phyloP scores from a whole-genome alignment of 805 yeast genomes.

The Cyberlindnera petersonii region DNA sequence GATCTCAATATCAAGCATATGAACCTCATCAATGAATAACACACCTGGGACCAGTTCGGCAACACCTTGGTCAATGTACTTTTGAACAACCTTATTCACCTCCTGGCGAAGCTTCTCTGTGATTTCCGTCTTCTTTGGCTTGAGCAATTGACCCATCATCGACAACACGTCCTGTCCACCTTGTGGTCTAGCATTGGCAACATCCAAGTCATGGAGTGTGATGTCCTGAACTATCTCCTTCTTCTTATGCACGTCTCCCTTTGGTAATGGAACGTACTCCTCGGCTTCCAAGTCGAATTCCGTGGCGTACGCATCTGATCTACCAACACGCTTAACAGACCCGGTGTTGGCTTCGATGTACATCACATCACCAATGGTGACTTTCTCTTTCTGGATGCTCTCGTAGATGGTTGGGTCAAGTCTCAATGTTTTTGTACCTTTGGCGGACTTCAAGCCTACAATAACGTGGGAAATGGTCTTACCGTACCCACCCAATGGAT shows the following conservation, averaged over 20 bases:
- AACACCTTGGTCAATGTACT: constrained; percentile 95
- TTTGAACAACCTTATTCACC: constrained; percentile 92
- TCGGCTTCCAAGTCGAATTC: constrained; percentile 98
- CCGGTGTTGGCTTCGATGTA: constrained; percentile 98
- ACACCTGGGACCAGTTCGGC: constrained; percentile 99
- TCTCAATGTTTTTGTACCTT: constrained; percentile 84
- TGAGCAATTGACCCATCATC: constrained; percentile 94
- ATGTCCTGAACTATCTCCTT: constrained; percentile 98
- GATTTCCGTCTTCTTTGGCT: constrained; percentile 94
- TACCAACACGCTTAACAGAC: constrained; percentile 92
- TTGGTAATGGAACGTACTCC: constrained; percentile 97
- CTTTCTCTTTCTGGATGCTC: constrained; percentile 90
- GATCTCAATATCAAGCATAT: constrained; percentile 96
- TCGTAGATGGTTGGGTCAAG: constrained; percentile 92
- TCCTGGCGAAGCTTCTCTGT: constrained; percentile 93
- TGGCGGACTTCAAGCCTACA: constrained; percentile 88
- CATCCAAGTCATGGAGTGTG: constrained; percentile 92
- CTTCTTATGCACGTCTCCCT: constrained; percentile 97
- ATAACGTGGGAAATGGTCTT: constrained; percentile 93
- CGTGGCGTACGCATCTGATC: constrained; percentile 98
- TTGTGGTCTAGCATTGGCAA: constrained; percentile 92
- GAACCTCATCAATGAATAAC: constrained; percentile 94
- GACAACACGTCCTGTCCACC: constrained; percentile 97
- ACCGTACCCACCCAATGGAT: constrained; percentile 97
- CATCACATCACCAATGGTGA: constrained; percentile 92